phyloP scores from a whole-genome alignment of 352 stramenopile species.

The Globisporangium heterothallicum region DNA sequence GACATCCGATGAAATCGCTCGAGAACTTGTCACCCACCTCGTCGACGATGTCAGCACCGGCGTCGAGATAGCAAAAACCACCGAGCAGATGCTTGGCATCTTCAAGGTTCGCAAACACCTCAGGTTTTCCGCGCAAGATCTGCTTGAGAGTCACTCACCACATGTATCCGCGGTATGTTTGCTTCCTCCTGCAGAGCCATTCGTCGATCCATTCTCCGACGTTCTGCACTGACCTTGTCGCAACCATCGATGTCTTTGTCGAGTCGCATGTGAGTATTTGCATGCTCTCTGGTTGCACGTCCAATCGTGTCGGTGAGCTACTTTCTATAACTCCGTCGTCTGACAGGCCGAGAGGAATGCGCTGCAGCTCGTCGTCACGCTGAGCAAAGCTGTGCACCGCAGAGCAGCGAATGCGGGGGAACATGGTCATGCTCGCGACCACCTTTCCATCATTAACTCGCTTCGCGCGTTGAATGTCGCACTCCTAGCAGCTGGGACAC shows the following conservation, averaged over 20 bases:
- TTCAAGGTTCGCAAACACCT: constrained; percentile 49
- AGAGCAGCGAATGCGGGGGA: constrained; percentile 33
- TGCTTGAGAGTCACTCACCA: neutral
- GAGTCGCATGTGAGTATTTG: constrained; percentile 24
- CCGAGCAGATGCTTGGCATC: constrained; percentile 56
- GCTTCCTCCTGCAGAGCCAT: constrained; percentile 53
- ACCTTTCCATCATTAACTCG: constrained; percentile 55
- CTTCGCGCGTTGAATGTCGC: constrained; percentile 69
- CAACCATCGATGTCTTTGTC: constrained; percentile 30
- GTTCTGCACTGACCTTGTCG: constrained; percentile 54
- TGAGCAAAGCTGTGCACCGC: constrained; percentile 67
- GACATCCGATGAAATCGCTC: constrained; percentile 23
- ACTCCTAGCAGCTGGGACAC: constrained; percentile 42
- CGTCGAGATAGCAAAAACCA: constrained; percentile 61
- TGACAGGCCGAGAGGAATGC: constrained; percentile 64
- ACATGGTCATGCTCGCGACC: constrained; percentile 35
- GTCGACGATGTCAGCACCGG: constrained; percentile 57
- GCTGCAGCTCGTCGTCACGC: constrained; percentile 66
- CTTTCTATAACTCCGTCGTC: neutral
- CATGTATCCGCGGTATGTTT: neutral
- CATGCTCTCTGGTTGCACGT: neutral
- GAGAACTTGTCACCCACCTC: constrained; percentile 40
- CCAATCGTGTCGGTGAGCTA: neutral
- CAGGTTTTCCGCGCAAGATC: neutral
- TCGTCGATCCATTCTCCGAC: constrained; percentile 59